Evolutionary conservation across 352 stramenopile species (phyloP).

Genomic region (Phytophthora pistaciae): DNA sequence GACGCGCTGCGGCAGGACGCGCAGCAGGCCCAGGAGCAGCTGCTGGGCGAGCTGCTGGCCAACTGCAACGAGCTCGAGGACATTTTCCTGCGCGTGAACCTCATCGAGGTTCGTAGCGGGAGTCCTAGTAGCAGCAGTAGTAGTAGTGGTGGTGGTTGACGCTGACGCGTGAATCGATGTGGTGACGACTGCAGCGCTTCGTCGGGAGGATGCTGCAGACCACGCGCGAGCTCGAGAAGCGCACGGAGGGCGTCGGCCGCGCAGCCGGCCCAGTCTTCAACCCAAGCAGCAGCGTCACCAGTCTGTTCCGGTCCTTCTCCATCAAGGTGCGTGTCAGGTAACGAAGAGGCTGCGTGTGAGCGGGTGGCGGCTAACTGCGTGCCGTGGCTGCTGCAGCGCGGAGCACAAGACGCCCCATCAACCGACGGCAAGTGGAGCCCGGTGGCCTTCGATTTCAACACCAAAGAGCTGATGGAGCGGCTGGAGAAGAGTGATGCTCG

Average conservation of each 20-base stretch:
- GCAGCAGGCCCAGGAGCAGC: constrained; percentile 50
- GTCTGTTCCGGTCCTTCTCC: constrained; percentile 67
- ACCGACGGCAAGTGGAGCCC: constrained; percentile 65
- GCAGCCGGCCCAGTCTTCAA: constrained; percentile 72
- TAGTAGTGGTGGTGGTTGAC: too few relatives aligned
- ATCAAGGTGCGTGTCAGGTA: constrained; percentile 56
- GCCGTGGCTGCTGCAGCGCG: constrained; percentile 35
- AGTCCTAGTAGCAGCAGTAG: background rate
- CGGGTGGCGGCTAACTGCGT: background rate
- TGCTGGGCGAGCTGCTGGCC: constrained; percentile 64
- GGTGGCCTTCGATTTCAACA: constrained; percentile 66
- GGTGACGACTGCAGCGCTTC: constrained; percentile 50
- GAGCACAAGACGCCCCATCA: constrained; percentile 30
- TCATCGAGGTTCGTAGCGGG: constrained; percentile 64
- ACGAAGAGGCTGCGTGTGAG: background rate
- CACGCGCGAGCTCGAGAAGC: constrained; percentile 73
- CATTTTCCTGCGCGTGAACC: constrained; percentile 78
- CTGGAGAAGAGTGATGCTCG: constrained; percentile 65
- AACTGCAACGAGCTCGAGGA: constrained; percentile 84
- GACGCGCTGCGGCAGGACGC: constrained; percentile 65
- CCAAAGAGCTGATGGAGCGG: constrained; percentile 55
- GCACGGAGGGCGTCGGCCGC: constrained; percentile 60
- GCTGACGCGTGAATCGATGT: background rate
- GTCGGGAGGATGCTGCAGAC: constrained; percentile 61
- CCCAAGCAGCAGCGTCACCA: constrained; percentile 59